Conservation (phyloP, 1,284 basidiomycete genomes). For the Microbotryum violaceum region DNA sequence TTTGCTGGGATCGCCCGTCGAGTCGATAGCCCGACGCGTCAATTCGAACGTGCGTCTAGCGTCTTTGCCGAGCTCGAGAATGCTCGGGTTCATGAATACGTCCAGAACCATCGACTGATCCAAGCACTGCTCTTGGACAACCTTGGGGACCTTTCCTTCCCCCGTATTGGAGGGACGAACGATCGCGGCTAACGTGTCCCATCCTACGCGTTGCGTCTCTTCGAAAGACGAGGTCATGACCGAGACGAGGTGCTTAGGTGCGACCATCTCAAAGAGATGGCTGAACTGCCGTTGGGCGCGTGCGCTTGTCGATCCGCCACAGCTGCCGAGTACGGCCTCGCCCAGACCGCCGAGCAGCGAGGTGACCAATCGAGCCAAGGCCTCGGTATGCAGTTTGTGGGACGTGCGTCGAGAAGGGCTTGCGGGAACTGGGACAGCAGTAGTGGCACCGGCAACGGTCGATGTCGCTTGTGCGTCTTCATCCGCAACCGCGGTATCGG, state of each 20-base stretch:
- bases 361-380: too few species aligned
- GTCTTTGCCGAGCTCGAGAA: too few species aligned
- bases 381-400: too few species aligned
- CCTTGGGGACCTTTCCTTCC: background rate
- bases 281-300: background rate
- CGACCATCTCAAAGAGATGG: slow-evolving; percentile 1
- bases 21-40: slow-evolving; percentile 1
- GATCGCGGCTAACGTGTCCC: slow-evolving; percentile 12
- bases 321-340: too few species aligned
- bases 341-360: too few species aligned
- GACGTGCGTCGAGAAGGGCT: background rate
- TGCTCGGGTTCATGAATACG: too few species aligned
- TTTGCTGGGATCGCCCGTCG: background rate
- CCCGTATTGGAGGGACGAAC: background rate
- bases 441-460: background rate
- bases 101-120: too few species aligned
- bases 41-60: too few species aligned
- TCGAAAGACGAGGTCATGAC: background rate
- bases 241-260: background rate
- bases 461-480: background rate
- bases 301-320: too few species aligned
- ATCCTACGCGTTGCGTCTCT: slow-evolving; percentile 1
- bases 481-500: background rate
- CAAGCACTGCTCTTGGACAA: too few species aligned
- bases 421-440: background rate